Percentiles rank a stretch among this genome's conserved stretches.
Conservation (phyloP, 2,329 filamentous ascomycete species). For the Aureobasidium sp. region DNA sequence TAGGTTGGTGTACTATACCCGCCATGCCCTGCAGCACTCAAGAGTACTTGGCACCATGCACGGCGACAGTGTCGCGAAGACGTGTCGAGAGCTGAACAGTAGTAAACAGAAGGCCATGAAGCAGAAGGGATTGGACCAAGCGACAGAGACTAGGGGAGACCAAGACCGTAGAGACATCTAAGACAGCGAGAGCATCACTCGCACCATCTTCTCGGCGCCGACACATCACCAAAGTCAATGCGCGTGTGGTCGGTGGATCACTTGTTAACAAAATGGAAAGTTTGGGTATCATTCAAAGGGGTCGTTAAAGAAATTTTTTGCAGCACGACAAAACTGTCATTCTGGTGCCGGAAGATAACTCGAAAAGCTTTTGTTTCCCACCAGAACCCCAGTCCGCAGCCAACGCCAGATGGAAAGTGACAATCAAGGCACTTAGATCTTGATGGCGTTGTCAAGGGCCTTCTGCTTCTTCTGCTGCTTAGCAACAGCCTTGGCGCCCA, state of each 20-base stretch:
- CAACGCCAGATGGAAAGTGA: constrained; percentile 10
- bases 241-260: constrained; percentile 2
- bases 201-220: background rate
- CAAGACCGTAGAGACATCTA: background rate
- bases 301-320: constrained; percentile 17
- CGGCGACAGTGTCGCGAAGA: background rate
- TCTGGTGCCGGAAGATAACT: constrained; percentile 15
- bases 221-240: constrained; percentile 21
- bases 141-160: background rate
- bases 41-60: background rate
- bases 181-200: background rate
- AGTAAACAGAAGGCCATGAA: background rate
- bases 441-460: constrained; percentile 89
- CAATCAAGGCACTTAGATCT: constrained; percentile 64
- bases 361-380: constrained; percentile 17
- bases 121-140: background rate
- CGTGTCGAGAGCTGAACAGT: background rate
- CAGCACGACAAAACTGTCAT: constrained; percentile 16
- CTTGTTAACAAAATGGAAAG: constrained; percentile 13
- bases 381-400: constrained; percentile 1
- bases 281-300: constrained; percentile 13
- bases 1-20: background rate
- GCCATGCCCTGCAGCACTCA: background rate
- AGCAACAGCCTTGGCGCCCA: constrained; percentile 87
- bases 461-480: constrained; percentile 82